A percentile compares a stretch with the other conserved stretches of the same genome.
Evolutionary conservation across 495 filamentous ascomycete genomes (phyloP).

Genomic region (Lepidopterella palustris): DNA sequence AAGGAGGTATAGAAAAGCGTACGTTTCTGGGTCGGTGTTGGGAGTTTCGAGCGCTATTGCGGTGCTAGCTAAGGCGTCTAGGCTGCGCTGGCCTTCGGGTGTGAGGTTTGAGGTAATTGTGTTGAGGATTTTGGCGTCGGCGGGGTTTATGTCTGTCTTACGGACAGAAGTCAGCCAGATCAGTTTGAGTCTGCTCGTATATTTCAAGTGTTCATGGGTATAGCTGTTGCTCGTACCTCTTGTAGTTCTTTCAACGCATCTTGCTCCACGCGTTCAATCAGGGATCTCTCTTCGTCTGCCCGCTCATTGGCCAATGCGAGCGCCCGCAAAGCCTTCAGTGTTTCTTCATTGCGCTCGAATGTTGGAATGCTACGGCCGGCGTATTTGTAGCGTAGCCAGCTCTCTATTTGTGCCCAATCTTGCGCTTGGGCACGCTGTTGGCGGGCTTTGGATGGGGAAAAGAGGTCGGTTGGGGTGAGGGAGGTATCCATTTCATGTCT

Average conservation of each 20-base stretch:
- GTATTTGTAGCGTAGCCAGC: slow-evolving; percentile 69
- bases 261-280: slow-evolving; percentile 54
- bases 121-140: slow-evolving; percentile 9
- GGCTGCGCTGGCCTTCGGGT: slow-evolving; percentile 6
- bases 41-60: slow-evolving; percentile 12
- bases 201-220: neutral
- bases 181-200: neutral
- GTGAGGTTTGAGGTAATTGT: slow-evolving; percentile 15
- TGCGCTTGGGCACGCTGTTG: slow-evolving; percentile 59
- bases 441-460: slow-evolving; percentile 64
- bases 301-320: slow-evolving; percentile 71
- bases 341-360: slow-evolving; percentile 83
- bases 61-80: slow-evolving; percentile 18
- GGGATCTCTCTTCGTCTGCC: slow-evolving; percentile 66
- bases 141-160: neutral
- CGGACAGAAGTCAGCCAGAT: neutral
- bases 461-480: slow-evolving; percentile 50
- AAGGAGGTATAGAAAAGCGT: neutral
- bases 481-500: slow-evolving; percentile 16
- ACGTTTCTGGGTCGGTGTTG: slow-evolving; percentile 15
- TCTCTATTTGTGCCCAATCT: slow-evolving; percentile 83
- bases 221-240: slow-evolving; percentile 12
- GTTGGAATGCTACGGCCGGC: slow-evolving; percentile 52
- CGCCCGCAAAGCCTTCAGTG: slow-evolving; percentile 66
- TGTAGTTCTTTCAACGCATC: slow-evolving; percentile 45